phyloP scores from a whole-genome alignment of 345 rosid genomes.

The Pistacia atlantica region DNA sequence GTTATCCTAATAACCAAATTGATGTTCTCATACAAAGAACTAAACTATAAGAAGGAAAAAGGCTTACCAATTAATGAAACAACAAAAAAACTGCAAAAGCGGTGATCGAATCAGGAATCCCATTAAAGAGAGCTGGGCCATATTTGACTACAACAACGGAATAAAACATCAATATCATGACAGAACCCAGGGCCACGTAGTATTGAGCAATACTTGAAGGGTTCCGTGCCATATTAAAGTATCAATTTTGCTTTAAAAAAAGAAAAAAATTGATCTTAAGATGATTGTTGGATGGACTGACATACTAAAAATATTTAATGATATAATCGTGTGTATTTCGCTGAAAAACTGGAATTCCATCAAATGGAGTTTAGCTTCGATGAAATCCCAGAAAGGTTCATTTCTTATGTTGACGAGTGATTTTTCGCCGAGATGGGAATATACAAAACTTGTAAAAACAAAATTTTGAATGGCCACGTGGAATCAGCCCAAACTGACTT shows the following conservation, averaged over 20 bases:
- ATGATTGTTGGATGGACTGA: no score
- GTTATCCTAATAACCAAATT: neutral
- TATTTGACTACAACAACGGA: slow-evolving; percentile 59
- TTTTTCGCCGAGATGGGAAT: neutral
- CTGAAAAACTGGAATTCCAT: slow-evolving; percentile 7
- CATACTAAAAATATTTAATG: no score
- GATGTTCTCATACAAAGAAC: neutral
- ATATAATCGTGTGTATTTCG: neutral
- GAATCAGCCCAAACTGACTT: no score
- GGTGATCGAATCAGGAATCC: slow-evolving; percentile 49
- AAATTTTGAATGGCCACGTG: no score
- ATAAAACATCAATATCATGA: slow-evolving; percentile 70
- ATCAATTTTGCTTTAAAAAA: no score
- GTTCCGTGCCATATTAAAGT: slow-evolving; percentile 65
- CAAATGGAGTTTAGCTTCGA: neutral
- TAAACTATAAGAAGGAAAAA: neutral
- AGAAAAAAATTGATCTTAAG: no score
- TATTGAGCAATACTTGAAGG: slow-evolving; percentile 77
- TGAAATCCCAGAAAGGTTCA: neutral
- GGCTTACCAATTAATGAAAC: slow-evolving; percentile 68
- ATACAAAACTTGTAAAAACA: no score
- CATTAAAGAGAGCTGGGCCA: slow-evolving; percentile 67
- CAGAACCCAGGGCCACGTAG: slow-evolving; percentile 82
- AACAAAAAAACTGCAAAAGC: slow-evolving; percentile 46
- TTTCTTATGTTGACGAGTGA: neutral